Percentiles rank a stretch among this genome's conserved stretches.
phyloP scores from a whole-genome alignment of 2,329 filamentous ascomycete species.

The Beauveria scarabaeidicola region DNA sequence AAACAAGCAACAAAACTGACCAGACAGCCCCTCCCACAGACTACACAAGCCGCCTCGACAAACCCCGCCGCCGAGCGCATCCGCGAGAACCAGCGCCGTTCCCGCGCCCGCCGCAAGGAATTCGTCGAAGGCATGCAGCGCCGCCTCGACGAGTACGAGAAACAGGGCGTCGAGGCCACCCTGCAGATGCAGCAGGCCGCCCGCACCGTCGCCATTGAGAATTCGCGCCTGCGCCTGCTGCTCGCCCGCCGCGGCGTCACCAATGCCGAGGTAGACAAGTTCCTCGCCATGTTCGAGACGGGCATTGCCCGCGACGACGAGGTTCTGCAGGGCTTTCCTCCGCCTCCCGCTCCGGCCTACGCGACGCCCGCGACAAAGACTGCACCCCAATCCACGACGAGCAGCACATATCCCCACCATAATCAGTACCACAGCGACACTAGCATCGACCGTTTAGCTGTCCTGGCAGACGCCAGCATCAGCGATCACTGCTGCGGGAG shows the following conservation, averaged over 20 bases:
- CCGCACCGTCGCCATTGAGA: slow-evolving; percentile 40
- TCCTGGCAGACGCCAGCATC: slow-evolving; percentile 30
- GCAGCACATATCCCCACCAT: slow-evolving; percentile 1
- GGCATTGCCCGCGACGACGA: slow-evolving; percentile 16
- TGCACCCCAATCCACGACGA: neutral
- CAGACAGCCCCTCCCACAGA: neutral
- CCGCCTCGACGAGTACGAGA: slow-evolving; percentile 38
- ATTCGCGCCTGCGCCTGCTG: slow-evolving; percentile 35
- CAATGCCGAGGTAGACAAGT: slow-evolving; percentile 31
- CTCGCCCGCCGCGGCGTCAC: slow-evolving; percentile 31
- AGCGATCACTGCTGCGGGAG: slow-evolving; percentile 19
- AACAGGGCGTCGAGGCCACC: slow-evolving; percentile 39
- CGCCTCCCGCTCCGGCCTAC: neutral
- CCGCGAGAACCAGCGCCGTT: slow-evolving; percentile 46
- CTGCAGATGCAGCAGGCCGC: slow-evolving; percentile 46
- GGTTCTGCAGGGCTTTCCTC: slow-evolving; percentile 14
- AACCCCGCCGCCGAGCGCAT: slow-evolving; percentile 26
- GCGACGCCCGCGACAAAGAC: neutral
- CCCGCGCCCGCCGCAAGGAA: slow-evolving; percentile 41
- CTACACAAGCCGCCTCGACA: slow-evolving; percentile 10
- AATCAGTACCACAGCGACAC: neutral
- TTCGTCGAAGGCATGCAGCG: slow-evolving; percentile 40
- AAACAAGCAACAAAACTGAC: neutral
- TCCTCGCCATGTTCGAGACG: slow-evolving; percentile 28
- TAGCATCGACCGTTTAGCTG: slow-evolving; percentile 27